phyloP scores from a whole-genome alignment of 805 yeast species.

The Ascoidea rubescens region DNA sequence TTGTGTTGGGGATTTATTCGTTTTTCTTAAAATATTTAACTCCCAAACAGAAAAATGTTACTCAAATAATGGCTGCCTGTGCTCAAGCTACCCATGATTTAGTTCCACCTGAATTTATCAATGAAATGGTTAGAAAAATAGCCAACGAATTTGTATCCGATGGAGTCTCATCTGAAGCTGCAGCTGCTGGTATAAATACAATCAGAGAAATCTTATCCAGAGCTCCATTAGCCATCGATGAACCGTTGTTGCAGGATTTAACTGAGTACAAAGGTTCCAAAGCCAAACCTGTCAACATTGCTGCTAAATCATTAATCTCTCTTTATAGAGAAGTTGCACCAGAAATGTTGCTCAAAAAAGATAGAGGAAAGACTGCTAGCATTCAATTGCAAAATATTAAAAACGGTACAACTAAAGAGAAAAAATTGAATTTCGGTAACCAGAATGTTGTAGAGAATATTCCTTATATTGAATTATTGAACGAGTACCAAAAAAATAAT shows the following conservation, averaged over 20 bases:
- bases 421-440: conserved; percentile 54
- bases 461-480: conserved; percentile 84
- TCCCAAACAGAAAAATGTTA: conserved; percentile 88
- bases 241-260: conserved; percentile 76
- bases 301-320: conserved; percentile 77
- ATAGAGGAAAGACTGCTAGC: conserved; percentile 86
- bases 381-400: conserved; percentile 61
- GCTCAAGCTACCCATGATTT: conserved; percentile 96
- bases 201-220: conserved; percentile 86
- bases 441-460: conserved; percentile 57
- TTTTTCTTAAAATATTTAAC: conserved; percentile 80
- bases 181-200: conserved; percentile 94
- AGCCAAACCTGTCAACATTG: conserved; percentile 86
- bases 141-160: conserved; percentile 97
- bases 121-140: conserved; percentile 71
- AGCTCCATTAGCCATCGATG: conserved; percentile 90
- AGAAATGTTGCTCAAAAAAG: conserved; percentile 80
- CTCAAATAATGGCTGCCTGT: conserved; percentile 90
- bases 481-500: conserved; percentile 61
- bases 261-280: conserved; percentile 86
- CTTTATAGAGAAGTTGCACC: conserved; percentile 93
- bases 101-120: conserved; percentile 89
- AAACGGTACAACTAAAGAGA: conserved; percentile 14
- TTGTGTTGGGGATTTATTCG: conserved; percentile 81
- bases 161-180: conserved; percentile 97